These are phyloP conservation scores for Pseudoscleropodium purum DNA, from an alignment of 225 moss, liverwort and hornwort genomes.

Conservation along the genomic window DNA sequence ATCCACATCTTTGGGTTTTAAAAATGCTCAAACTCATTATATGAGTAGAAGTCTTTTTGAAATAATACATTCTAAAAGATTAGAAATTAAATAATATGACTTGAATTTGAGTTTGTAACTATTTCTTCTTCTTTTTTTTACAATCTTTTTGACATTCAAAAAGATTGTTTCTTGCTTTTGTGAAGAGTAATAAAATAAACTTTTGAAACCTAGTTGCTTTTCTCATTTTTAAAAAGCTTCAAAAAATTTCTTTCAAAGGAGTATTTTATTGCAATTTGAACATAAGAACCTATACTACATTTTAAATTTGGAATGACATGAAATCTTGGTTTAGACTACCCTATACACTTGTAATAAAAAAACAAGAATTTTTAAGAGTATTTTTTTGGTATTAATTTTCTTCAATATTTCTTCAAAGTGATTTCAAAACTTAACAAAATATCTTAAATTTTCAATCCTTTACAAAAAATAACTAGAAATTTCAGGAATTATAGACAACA, in stretches of 20 bases:
- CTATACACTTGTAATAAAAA: too few species aligned
- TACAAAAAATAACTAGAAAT: fast-evolving
- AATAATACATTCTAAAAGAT: not conserved
- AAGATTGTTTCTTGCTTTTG: not conserved
- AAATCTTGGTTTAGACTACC: too few species aligned
- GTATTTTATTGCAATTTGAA: not conserved
- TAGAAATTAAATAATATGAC: not conserved
- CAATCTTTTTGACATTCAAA: not conserved
- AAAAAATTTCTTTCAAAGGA: not conserved
- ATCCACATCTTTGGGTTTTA: not conserved
- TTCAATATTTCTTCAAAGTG: not conserved
- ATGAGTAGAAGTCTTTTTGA: not conserved
- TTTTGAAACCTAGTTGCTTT: not conserved
- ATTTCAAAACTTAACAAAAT: not conserved
- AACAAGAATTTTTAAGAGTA: too few species aligned
- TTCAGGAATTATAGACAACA: not conserved
- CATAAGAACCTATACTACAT: not conserved
- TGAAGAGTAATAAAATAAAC: too few species aligned
- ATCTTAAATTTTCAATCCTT: not conserved
- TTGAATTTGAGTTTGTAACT: not conserved
- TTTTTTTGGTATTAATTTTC: not conserved
- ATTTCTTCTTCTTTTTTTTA: too few species aligned
- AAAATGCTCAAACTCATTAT: not conserved
- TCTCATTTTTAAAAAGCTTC: not conserved
- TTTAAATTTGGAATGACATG: not conserved